Percentiles rank a stretch among this genome's conserved stretches.
phyloP scores from a whole-genome alignment of 163 green algal species.

The Chlorella variabilis region DNA sequence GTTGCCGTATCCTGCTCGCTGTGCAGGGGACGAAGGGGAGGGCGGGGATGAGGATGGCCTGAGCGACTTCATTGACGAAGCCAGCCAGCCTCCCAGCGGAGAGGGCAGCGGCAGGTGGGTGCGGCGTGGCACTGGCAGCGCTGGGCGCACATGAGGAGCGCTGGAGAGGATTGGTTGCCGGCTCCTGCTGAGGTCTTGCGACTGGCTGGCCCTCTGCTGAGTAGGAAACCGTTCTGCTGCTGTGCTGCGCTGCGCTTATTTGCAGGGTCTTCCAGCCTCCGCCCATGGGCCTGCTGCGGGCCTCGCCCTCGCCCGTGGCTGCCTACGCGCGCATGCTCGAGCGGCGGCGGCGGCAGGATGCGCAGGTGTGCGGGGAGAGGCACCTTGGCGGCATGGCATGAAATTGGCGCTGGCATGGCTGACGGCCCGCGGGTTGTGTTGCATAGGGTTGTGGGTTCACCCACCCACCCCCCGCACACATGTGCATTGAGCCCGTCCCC shows the following conservation, averaged over 20 bases:
- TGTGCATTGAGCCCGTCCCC: neutral
- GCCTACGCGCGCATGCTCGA: neutral
- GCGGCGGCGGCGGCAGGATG: neutral
- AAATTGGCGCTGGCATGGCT: no score
- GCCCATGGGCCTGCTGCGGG: neutral
- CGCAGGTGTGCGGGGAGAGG: neutral
- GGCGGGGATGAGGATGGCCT: neutral
- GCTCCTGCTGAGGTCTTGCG: no score
- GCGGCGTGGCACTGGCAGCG: no score
- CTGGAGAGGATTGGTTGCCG: no score
- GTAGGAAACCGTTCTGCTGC: neutral
- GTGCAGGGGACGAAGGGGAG: constrained; percentile 35
- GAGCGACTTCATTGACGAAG: constrained; percentile 17
- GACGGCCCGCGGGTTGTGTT: no score
- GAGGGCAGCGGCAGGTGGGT: neutral
- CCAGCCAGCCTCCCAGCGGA: constrained; percentile 10
- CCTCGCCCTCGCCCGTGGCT: constrained; percentile 16
- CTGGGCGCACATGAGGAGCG: neutral
- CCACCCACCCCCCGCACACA: no score
- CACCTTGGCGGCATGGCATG: no score
- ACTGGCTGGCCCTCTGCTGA: neutral
- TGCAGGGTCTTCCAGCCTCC: neutral
- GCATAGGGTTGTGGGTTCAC: no score
- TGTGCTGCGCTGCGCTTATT: no score
- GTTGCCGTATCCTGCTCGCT: neutral